Evolutionary conservation across 129 eudicot genomes (phyloP).

Genomic region (Saussurea involucrata): DNA sequence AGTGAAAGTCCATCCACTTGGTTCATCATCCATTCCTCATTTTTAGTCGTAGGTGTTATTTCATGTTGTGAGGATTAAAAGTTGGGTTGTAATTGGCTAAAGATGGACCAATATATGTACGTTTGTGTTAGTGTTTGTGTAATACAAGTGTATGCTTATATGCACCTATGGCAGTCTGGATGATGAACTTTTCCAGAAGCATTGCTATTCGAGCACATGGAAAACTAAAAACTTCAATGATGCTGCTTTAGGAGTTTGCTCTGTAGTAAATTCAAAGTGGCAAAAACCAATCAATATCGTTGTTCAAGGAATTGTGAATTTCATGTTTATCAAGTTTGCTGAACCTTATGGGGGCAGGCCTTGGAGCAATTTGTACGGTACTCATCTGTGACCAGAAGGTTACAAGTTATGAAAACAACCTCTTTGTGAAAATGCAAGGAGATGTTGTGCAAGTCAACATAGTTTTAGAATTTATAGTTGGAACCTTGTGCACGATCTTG

Average conservation of each 20-base stretch:
- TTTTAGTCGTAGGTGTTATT: background rate
- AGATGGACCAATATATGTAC: background rate
- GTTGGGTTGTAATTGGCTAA: background rate
- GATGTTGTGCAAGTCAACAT: background rate
- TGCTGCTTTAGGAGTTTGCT: background rate
- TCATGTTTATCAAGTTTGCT: background rate
- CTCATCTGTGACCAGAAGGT: background rate
- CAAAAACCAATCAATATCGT: background rate
- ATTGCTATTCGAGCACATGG: background rate
- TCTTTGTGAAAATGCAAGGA: background rate
- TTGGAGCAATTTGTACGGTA: background rate
- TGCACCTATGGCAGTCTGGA: background rate
- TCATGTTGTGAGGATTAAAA: conserved; percentile 15
- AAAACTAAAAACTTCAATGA: background rate
- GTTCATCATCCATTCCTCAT: background rate
- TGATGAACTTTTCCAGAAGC: background rate
- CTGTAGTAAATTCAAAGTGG: background rate
- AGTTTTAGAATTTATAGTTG: background rate
- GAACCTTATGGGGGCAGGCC: background rate
- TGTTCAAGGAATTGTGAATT: background rate
- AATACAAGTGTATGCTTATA: background rate
- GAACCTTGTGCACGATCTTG: background rate
- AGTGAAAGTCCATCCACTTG: background rate
- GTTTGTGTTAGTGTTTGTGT: background rate
- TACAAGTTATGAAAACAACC: background rate